Percentiles rank a stretch among this genome's conserved stretches.
Conservation (phyloP, 768 basidiomycete species). For the Lentinus brumalis region DNA sequence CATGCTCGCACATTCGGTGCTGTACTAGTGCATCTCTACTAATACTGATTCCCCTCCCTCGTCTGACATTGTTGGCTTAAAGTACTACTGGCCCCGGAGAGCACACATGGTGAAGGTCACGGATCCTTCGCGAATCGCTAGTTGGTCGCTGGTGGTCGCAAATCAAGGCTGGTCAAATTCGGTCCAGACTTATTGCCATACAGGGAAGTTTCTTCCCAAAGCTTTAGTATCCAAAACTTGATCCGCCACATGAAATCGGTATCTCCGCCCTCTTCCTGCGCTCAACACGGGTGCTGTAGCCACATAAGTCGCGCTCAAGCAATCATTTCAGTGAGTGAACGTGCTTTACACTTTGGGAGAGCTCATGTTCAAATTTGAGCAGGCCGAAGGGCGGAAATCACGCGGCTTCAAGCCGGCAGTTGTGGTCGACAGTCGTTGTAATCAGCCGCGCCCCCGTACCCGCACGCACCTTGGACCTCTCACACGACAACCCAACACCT, state of each 20-base stretch:
- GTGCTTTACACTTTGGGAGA: not conserved
- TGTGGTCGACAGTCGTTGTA: constrained; percentile 9
- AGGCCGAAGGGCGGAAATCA: constrained; percentile 9
- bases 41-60: too few relatives aligned
- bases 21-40: too few relatives aligned
- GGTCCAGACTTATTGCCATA: not conserved
- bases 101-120: too few relatives aligned
- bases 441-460: not conserved
- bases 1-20: too few relatives aligned
- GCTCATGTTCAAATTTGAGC: not conserved
- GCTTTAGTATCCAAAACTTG: not conserved
- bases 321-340: not conserved
- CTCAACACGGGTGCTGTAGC: not conserved
- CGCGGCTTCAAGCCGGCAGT: constrained; percentile 15
- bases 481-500: constrained; percentile 19
- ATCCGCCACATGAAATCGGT: not conserved
- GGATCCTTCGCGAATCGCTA: too few relatives aligned
- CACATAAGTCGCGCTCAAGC: not conserved
- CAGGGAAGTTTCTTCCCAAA: not conserved
- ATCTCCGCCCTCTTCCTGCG: not conserved
- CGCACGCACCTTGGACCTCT: constrained; percentile 11
- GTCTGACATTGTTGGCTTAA: too few relatives aligned
- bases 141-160: too few relatives aligned
- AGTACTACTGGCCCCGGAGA: too few relatives aligned
- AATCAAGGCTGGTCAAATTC: too few relatives aligned